phyloP scores from a whole-genome alignment of 1,139 yeast genomes.

The Hemisphaericaspora xylanilytica region DNA sequence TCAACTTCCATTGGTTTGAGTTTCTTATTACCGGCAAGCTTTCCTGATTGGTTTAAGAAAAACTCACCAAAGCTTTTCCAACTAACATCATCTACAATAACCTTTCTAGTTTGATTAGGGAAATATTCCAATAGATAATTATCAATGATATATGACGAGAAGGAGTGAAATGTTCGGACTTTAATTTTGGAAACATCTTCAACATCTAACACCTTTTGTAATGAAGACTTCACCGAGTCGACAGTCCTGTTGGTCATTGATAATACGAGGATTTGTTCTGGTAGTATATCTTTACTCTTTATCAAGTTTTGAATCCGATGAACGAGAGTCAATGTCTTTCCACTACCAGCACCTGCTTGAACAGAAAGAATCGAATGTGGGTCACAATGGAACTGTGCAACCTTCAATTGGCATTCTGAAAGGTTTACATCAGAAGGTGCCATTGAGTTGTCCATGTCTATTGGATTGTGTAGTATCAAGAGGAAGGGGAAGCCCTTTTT shows the following conservation, averaged over 20 bases:
- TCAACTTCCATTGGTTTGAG: constrained; percentile 33
- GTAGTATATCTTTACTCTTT: constrained; percentile 33
- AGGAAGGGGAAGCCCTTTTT: too few species aligned
- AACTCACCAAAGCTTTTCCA: constrained; percentile 43
- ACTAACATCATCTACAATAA: constrained; percentile 50
- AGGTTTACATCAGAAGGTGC: constrained; percentile 4
- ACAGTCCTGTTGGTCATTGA: constrained; percentile 75
- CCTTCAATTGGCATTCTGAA: constrained; percentile 9
- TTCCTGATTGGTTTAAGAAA: constrained; percentile 3
- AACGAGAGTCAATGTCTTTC: constrained; percentile 65
- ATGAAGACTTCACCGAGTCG: constrained; percentile 42
- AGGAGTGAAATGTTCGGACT: constrained; percentile 62
- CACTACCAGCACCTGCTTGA: constrained; percentile 75
- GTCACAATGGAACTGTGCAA: constrained; percentile 6
- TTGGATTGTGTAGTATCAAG: too few species aligned
- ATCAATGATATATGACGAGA: constrained; percentile 51
- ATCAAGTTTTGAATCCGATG: constrained; percentile 52
- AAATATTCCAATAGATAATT: constrained; percentile 28
- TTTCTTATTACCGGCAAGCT: neutral
- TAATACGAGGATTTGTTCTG: constrained; percentile 57
- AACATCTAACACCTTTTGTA: constrained; percentile 29
- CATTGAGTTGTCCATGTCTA: neutral
- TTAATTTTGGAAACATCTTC: constrained; percentile 31
- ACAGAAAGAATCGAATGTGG: constrained; percentile 41
- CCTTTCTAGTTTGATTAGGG: constrained; percentile 25